Conservation (phyloP, 2,329 filamentous ascomycete genomes). For the Lecanosticta acicola region DNA sequence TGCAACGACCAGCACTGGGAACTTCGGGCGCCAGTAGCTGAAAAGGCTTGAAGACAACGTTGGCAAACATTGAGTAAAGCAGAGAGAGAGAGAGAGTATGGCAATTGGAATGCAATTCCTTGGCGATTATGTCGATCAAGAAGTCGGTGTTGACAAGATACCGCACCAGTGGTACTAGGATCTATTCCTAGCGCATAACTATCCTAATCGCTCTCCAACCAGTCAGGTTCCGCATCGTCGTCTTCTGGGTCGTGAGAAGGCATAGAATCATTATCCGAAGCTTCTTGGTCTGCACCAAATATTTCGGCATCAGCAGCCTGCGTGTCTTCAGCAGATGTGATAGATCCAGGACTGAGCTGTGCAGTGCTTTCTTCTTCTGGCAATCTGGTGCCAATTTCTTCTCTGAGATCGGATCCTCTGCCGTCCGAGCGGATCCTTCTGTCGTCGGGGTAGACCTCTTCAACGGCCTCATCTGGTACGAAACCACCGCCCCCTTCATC, state of each 20-base stretch:
- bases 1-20: no score
- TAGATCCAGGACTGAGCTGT: not conserved
- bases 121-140: no score
- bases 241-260: slow-evolving; percentile 60
- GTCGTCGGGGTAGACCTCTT: not conserved
- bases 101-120: no score
- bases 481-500: slow-evolving; percentile 23
- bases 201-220: slow-evolving; percentile 46
- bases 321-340: not conserved
- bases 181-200: no score
- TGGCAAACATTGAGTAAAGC: no score
- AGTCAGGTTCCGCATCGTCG: slow-evolving; percentile 60
- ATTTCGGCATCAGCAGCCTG: not conserved
- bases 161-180: no score
- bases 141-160: no score
- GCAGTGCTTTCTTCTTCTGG: no score
- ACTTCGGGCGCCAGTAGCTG: no score
- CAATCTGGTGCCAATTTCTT: no score
- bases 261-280: slow-evolving; percentile 47
- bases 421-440: not conserved
- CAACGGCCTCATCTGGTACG: slow-evolving; percentile 23
- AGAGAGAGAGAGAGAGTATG: no score
- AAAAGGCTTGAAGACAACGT: no score
- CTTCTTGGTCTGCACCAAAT: slow-evolving; percentile 13
- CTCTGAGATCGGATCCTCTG: not conserved